Evolutionary conservation across 352 stramenopile genomes (phyloP), one percentile per base, ranked within the genome.

Genomic region (Pythium brachiatum): DNA sequence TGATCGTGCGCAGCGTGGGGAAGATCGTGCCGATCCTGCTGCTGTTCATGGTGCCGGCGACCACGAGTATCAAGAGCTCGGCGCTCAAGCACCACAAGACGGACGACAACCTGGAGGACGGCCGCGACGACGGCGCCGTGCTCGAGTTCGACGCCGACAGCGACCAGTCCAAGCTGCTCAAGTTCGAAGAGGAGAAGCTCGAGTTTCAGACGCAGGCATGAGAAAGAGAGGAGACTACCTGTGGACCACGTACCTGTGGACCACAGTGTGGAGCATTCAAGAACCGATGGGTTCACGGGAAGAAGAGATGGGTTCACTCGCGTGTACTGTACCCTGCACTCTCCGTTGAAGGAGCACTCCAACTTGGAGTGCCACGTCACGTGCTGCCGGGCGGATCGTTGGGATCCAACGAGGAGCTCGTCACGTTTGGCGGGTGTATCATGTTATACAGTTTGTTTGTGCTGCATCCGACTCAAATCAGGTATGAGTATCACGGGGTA

Each of bases 11-110:
- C 53, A 89, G 75, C 34, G 54, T 71, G 1, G 78, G 68, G 52
- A 92, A 92, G 56, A n/a, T 92, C n/a, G 59, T 82, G 57, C 83
- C 83, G 26, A 73, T 92, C 23, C 53, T 88, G 48, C 68, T 92
- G 62, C 68, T 92, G 32, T 89, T 80, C 53, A 89, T 92, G 80
- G 81, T 92, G 38, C 83, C 83, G 0, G 80, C 72, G 39, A 84
- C 83, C 32, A 89, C 78, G 38, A 87, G 68, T 67, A 84, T 91
- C 73, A 76, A 71, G 26, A 90, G 81, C 59, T 65, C 77, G 36
- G 68, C 76, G 23, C 53, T 83, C 53, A 67, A 57, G 11, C 68
- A 74, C 15, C 73, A 65, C 16, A 73, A 74, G 47, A 47, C 38
- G 11, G 71, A 67, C 15, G 62, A 63, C 23, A 38, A 60, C n/a